phyloP scores from a whole-genome alignment of 164 flowering plant genomes.

The Tetrastigma voinierianum region DNA sequence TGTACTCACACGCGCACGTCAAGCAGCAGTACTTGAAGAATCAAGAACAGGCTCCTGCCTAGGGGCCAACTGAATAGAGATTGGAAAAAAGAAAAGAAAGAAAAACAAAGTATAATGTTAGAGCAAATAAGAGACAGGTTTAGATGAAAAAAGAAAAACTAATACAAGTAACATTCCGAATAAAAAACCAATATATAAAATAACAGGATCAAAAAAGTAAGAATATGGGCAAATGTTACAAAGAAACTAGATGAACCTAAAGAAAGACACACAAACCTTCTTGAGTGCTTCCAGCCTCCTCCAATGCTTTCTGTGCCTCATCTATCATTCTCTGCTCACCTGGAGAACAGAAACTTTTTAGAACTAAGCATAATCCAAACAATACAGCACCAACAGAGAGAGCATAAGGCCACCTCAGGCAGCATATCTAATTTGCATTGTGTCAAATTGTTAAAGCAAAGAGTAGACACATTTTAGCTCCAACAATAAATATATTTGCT shows the following conservation, averaged over 20 bases:
- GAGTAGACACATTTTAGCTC: no score
- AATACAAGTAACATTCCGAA: no score
- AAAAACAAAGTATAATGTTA: background rate
- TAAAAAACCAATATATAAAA: no score
- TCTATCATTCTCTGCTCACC: conserved; percentile 99
- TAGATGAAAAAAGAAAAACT: background rate
- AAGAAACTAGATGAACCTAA: background rate
- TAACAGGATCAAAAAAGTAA: background rate
- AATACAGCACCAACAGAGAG: background rate
- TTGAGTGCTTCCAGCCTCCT: conserved; percentile 98
- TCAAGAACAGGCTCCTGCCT: conserved; percentile 80
- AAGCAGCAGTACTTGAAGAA: conserved; percentile 85
- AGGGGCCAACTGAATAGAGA: conserved; percentile 55
- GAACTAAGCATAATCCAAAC: background rate
- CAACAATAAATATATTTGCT: no score
- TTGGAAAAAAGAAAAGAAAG: conserved; percentile 4
- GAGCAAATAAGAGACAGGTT: background rate
- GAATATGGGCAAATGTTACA: background rate
- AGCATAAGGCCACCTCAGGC: background rate
- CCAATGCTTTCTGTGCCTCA: conserved; percentile 94
- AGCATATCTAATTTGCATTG: no score
- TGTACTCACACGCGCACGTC: conserved; percentile 93
- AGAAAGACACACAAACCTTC: conserved; percentile 47
- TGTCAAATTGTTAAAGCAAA: no score
- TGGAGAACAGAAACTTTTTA: conserved; percentile 21